Evolutionary conservation across 192 early-diverging fungal species (phyloP), one percentile per base, ranked within the genome.

Genomic region (Cetraspora pellucida): DNA sequence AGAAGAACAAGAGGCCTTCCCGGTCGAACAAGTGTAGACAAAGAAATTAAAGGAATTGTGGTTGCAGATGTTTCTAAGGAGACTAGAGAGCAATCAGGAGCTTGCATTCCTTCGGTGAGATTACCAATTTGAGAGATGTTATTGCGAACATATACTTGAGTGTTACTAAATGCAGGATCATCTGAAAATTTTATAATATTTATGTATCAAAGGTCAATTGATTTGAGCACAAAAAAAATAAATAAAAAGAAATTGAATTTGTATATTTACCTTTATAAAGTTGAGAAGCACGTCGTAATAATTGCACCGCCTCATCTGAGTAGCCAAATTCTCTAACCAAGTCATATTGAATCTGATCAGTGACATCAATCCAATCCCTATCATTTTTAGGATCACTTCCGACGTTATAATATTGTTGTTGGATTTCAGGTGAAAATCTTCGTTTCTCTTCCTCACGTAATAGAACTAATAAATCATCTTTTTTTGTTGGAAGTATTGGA

Each of bases 251-350:
- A 17, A 8, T 11, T 10, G n/a, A n/a, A n/a, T n/a, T 50, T 17
- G 23, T n/a, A n/a, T n/a, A 28, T n/a, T 49, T 37, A 70, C 68
- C 68, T 52, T 47, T 13, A 16, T 70, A 70, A 70, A 70, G 23
- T 70, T 70, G 68, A 28, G 68, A 46, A 52, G 68, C 68, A 70
- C 45, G 68, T 52, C 68, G 43, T 70, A 70, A 52, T 70, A 70
- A 52, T 70, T 70, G 19, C 25, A 70, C 68, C 16, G 68, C 68
- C 11, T 70, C 68, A 52, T 30, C 68, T 10, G 68, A 70, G 16
- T 70, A 70, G 11, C 68, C 68, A 52, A 70, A 70, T 50, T 70
- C 68, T 70, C 68, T 21, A 70, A 70, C 68, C 46, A 70, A 52
- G 5, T 70, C 27, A 70, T 52, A 46, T 52, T 70, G 49, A 45